Percentiles rank a stretch among this genome's conserved stretches.
phyloP scores from a whole-genome alignment of 1,284 basidiomycete species.

The Rhodotorula glutinis region DNA sequence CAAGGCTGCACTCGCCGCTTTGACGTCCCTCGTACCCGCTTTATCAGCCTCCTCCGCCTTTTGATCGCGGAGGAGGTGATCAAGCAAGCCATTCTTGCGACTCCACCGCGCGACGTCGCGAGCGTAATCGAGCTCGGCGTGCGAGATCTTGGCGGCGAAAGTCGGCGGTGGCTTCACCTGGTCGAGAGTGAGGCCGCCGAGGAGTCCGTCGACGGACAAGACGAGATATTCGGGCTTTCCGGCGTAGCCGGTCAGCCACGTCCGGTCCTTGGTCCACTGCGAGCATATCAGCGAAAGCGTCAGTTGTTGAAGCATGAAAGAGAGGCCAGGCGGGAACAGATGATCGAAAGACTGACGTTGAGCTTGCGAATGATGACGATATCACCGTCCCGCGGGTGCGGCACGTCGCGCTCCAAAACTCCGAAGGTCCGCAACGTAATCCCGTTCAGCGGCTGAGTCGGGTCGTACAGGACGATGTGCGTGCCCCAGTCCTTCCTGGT shows the following conservation, averaged over 20 bases:
- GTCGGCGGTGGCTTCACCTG: not conserved
- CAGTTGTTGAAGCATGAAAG: no score
- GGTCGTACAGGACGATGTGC: constrained; percentile 8
- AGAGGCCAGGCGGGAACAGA: not conserved
- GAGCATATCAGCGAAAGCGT: not conserved
- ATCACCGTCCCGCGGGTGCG: constrained; percentile 11
- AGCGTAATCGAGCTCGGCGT: constrained; percentile 14
- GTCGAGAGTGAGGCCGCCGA: not conserved
- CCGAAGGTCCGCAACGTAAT: not conserved
- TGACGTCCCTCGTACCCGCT: not conserved
- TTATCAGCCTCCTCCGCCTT: not conserved
- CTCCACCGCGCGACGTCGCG: constrained; percentile 24
- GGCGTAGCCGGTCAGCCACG: not conserved
- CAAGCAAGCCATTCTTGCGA: constrained; percentile 11
- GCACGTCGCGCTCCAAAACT: not conserved
- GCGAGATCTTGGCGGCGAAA: not conserved
- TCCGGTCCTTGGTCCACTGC: constrained; percentile 19
- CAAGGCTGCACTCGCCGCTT: not conserved
- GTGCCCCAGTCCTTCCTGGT: not conserved
- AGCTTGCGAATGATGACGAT: constrained; percentile 16
- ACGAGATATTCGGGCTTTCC: constrained; percentile 9
- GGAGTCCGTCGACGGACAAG: constrained; percentile 2
- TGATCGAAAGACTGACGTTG: constrained; percentile 6
- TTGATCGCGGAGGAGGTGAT: not conserved
- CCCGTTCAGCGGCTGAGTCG: not conserved